Percentiles rank a stretch among this genome's conserved stretches.
Evolutionary conservation across 495 filamentous ascomycete species (phyloP).

Genomic region (Patellaria atrata): DNA sequence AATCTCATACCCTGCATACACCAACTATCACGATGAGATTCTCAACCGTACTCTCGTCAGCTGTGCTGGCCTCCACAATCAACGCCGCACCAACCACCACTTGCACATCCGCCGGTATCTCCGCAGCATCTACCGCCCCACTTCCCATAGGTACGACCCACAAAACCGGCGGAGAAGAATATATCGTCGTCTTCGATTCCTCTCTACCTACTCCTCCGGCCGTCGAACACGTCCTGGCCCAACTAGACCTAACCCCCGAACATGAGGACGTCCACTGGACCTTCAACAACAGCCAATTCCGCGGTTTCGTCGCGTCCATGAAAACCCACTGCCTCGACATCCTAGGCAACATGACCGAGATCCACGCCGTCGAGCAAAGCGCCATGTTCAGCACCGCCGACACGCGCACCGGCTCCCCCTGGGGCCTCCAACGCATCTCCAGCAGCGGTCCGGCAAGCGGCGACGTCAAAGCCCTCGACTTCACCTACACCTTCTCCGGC

Average conservation of each 20-base stretch:
- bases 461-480: slow-evolving; percentile 18
- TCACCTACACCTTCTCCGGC: slow-evolving; percentile 31
- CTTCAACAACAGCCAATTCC: slow-evolving; percentile 34
- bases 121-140: too few species aligned
- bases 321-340: slow-evolving; percentile 24
- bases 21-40: too few species aligned
- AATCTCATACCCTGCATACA: too few species aligned
- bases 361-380: slow-evolving; percentile 28
- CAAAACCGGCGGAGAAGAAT: slow-evolving; percentile 23
- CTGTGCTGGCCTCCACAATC: too few species aligned
- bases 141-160: too few species aligned
- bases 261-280: slow-evolving; percentile 24
- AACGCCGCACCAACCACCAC: too few species aligned
- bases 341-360: slow-evolving; percentile 27
- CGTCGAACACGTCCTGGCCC: slow-evolving; percentile 21
- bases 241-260: slow-evolving; percentile 15
- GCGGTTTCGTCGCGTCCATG: slow-evolving; percentile 30
- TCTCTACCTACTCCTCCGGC: slow-evolving; percentile 10
- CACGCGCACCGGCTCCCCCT: slow-evolving; percentile 25
- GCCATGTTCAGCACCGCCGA: slow-evolving; percentile 9
- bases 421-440: slow-evolving; percentile 38
- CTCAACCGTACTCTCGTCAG: too few species aligned
- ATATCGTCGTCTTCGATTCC: slow-evolving; percentile 27
- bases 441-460: slow-evolving; percentile 19
- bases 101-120: too few species aligned